Evolutionary conservation across 805 yeast genomes (phyloP), one percentile per base, ranked within the genome.

Genomic region (Metschnikowia cubensis): DNA sequence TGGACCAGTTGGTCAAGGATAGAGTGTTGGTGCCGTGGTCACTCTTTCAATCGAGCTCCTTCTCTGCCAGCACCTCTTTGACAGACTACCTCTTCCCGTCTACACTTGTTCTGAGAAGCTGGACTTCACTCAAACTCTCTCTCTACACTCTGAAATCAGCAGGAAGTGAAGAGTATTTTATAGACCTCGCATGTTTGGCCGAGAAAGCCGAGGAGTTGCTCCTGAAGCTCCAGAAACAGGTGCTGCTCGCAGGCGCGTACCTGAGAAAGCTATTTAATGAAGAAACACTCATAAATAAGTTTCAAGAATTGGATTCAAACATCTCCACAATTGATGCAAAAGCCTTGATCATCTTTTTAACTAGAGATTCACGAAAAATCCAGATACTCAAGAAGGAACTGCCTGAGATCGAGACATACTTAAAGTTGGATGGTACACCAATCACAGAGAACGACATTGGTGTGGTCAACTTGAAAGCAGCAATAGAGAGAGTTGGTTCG

Each of bases 401-500:
- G 25, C 39, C 33, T 21, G 22, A 43, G 13, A 6, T 20, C 6
- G 39, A 17, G 35, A 43, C 46, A 13, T 61, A 54, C 37, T 53
- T 66, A 5, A 69, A 69, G 56, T 56, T 69, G 36, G 59, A 52
- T 18, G 33, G 21, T 4, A 35, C 46, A 4, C 7, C 34, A 1
- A 55, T 71, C 6, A 52, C 64, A 1, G 65, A 63, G 4, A 65
- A 64, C 32, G 77, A 73, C 38, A 57, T 65, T 10, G 63, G 63
- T 8, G 61, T 73, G 3, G 59, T 67, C 10, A 56, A 66, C 31
- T 33, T 73, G 20, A 62, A 68, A 40, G 47, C 59, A 6, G 54
- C 53, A 20, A 54, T 66, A 20, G 39, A 48, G 20, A 59, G 51
- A 13, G 48, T 68, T 5, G 48, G 49, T 5, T 60, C 53, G 15